Percentiles rank a stretch among this genome's conserved stretches.
Evolutionary conservation across 2,329 filamentous ascomycete species (phyloP).

Genomic region (Colletotrichum endophyticum): DNA sequence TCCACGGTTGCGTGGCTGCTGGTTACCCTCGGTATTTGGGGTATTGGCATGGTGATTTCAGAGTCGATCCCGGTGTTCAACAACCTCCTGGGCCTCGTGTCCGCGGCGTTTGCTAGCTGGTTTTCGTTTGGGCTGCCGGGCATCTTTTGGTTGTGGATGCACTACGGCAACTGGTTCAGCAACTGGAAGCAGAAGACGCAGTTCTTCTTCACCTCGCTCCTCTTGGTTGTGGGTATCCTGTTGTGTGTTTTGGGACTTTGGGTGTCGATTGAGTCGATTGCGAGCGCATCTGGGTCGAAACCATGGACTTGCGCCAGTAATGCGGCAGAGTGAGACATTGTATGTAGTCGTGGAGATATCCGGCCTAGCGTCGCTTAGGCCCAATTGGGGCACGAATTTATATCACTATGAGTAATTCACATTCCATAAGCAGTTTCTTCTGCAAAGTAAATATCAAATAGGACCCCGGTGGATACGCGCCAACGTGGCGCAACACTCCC

Average conservation of each 20-base stretch:
- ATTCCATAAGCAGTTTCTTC: too few relatives aligned
- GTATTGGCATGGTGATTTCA: constrained; percentile 70
- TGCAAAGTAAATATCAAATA: too few relatives aligned
- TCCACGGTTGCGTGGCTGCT: constrained; percentile 63
- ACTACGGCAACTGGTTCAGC: constrained; percentile 44
- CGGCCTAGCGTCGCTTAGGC: too few relatives aligned
- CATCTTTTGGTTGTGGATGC: constrained; percentile 52
- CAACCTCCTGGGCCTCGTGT: constrained; percentile 66
- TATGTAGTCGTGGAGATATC: too few relatives aligned
- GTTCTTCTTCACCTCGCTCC: constrained; percentile 32
- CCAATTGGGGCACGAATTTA: too few relatives aligned
- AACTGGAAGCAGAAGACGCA: constrained; percentile 32
- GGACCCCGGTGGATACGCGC: too few relatives aligned
- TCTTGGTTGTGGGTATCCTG: constrained; percentile 37
- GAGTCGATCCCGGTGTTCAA: constrained; percentile 74
- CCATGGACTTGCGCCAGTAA: constrained; percentile 42
- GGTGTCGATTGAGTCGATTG: constrained; percentile 42
- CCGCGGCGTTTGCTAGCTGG: constrained; percentile 70
- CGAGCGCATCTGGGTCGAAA: constrained; percentile 24
- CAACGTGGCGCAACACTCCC: too few relatives aligned
- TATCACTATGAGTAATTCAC: too few relatives aligned
- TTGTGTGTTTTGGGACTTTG: constrained; percentile 43
- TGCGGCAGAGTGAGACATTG: constrained; percentile 4
- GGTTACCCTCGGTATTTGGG: constrained; percentile 61
- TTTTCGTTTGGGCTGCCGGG: constrained; percentile 62